A percentile compares a stretch with the other conserved stretches of the same genome.
phyloP scores from a whole-genome alignment of 257 asterid genomes.

The Orobanche coerulescens region DNA sequence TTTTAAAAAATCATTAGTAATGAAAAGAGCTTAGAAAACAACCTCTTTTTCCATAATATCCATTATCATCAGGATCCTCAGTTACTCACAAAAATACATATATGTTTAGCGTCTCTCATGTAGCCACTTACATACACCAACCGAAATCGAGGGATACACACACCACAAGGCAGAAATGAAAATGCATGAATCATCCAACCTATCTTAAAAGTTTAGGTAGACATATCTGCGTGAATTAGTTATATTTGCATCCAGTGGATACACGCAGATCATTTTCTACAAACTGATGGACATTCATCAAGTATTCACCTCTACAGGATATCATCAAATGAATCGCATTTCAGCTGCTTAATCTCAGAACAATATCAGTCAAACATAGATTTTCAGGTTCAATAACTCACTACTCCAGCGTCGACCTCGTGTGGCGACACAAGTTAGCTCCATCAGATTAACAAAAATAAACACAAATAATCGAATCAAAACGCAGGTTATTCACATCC shows the following conservation, averaged over 20 bases:
- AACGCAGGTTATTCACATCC: slow-evolving; percentile 10
- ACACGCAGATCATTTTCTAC: background rate
- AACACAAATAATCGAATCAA: slow-evolving; percentile 19
- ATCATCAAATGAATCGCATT: slow-evolving; percentile 13
- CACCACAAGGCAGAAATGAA: background rate
- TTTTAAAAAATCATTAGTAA: too few relatives aligned
- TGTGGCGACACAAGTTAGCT: slow-evolving; percentile 15
- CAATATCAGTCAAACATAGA: slow-evolving; percentile 16
- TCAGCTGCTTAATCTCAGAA: slow-evolving; percentile 17
- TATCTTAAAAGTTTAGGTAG: background rate
- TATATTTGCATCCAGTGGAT: background rate
- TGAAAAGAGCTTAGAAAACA: background rate
- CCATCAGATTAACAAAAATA: background rate
- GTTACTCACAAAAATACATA: background rate
- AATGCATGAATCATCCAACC: slow-evolving; percentile 5
- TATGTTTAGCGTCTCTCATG: background rate
- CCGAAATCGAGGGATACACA: background rate
- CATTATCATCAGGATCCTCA: slow-evolving; percentile 6
- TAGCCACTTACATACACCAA: background rate
- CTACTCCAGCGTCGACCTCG: slow-evolving; percentile 21
- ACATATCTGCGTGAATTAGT: background rate
- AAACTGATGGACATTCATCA: background rate
- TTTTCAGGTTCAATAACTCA: slow-evolving; percentile 19
- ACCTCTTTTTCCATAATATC: background rate
- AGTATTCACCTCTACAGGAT: background rate